Base-by-base conservation (phyloP, 495 filamentous ascomycete genomes). In the Penicillium malachiteum region DNA sequence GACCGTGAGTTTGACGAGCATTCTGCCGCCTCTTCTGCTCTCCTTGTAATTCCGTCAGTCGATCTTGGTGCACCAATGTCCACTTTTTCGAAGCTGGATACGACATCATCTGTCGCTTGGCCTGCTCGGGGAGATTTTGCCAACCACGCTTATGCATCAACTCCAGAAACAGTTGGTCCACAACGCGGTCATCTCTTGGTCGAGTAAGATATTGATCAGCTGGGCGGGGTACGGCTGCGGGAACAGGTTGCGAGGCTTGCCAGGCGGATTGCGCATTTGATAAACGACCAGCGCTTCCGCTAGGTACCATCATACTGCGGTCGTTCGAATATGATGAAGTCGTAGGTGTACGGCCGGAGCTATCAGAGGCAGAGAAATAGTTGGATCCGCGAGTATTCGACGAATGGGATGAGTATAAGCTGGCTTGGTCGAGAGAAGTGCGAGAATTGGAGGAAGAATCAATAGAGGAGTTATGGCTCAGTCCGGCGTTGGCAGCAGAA, bases 61-160 rank as follows among this genome's bases (percentile, higher is more conserved):
- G 87, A 74, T 98, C 94, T 68, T 98, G 93, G 68, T 97, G 87
- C 47, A 98, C 91, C 55, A 98, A 78, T 2, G 91, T 95, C 94
- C 94, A 98, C 76, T 98, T 98, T 76, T 97, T 97, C 42, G 83
- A 82, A 26, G 93, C 80, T 11, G 91, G 90, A 64, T 98, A 97
- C 13, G 91, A 89, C 70, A 92, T 79, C 91, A 98, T 97, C 72
- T 97, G 94, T 55, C 93, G 80, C 60, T 87, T 84, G 26, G 93
- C 95, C 71, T 96, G 90, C 61, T 97, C 94, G n/a, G 94, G 94
- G 49, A 97, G 80, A 66, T 92, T 92, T 71, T 95, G 91, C 88
- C 91, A 97, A 52, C 92, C 94, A 66, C 94, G 86, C 71, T 98
- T 97, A 60, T 94, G 86, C 95, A 98, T 98, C 60, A 98, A 75